Evolutionary conservation across 768 basidiomycete species (phyloP).

Genomic region (Boletus reticuloceps): DNA sequence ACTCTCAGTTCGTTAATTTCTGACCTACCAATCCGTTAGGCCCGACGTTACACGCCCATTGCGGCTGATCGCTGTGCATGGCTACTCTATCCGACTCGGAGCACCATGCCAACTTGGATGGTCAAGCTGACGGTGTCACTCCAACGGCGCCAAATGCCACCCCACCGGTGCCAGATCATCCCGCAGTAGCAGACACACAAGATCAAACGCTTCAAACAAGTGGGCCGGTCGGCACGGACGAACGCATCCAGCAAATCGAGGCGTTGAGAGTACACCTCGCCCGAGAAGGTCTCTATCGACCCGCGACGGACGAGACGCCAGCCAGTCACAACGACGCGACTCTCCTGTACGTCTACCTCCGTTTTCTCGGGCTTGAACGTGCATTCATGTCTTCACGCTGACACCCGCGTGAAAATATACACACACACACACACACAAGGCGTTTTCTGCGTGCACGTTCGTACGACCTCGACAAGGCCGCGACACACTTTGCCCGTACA

Average conservation of each 20-base stretch:
- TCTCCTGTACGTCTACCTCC: constrained; percentile 50
- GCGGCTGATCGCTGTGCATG: background rate
- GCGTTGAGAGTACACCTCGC: constrained; percentile 53
- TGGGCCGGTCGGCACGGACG: background rate
- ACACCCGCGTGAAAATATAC: too few relatives aligned
- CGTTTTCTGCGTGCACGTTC: constrained; percentile 81
- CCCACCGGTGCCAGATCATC: background rate
- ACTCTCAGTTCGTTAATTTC: too few relatives aligned
- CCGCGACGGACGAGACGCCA: constrained; percentile 26
- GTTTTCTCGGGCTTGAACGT: too few relatives aligned
- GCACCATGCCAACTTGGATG: background rate
- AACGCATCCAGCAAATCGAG: constrained; percentile 27
- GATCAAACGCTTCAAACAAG: background rate
- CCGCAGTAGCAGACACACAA: background rate
- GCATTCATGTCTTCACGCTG: too few relatives aligned
- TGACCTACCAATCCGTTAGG: too few relatives aligned
- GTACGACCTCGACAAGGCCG: constrained; percentile 60
- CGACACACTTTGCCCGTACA: constrained; percentile 66
- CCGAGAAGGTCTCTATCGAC: constrained; percentile 51
- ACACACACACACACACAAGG: constrained; percentile 34
- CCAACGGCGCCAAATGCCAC: background rate
- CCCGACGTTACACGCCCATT: background rate
- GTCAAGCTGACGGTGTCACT: background rate
- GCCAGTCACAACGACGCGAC: constrained; percentile 67
- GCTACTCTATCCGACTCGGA: background rate